Evolutionary conservation across 257 asterid genomes (phyloP), one percentile per base, ranked within the genome.

Genomic region (Verbascum thapsus): DNA sequence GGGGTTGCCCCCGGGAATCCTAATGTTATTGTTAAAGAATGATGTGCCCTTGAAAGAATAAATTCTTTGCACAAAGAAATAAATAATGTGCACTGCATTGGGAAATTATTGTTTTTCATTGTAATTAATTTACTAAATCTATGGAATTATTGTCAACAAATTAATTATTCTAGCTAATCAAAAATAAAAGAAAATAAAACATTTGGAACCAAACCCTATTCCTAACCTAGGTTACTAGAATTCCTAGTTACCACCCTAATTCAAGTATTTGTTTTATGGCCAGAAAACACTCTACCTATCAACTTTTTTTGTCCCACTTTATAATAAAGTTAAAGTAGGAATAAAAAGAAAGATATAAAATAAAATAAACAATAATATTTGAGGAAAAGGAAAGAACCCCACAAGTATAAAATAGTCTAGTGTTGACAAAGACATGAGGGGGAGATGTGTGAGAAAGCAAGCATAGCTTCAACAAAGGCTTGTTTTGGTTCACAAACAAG

Each of bases 261-360:
- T 26, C 64, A 59, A 54, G 54, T 71, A 70, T 76, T 78, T 75
- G 79, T 78, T 76, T 76, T 81, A 69, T 73, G 85, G 85, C 80
- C 78, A 66, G 85, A 75, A 75, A 81, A 81, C 84, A 75, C 81
- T 81, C 78, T n/a, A n/a, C 69, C 87, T 80, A 78, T 83, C 85
- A 72, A 65, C 85, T 78, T 84, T 84, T 64, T 69, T 76, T 78
- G 85, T 76, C 86, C 74, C 76, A 72, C 92, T 82, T 85, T 82
- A 71, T 75, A 48, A 74, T 66, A 84, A 84, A 84, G 91, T 63
- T 74, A 81, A 84, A 81, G 87, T 65, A 76, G 72, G 85, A 72
- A 75, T 70, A 70, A 51, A 71, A 63, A 64, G 69, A 69, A 39
- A 66, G 17, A 59, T 40, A 74, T 37, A 68, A 12, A 53, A 12